Evolutionary conservation across 2,329 filamentous ascomycete species (phyloP), one percentile per base, ranked within the genome.

Genomic region (Nannizziopsis arthrosporioides): DNA sequence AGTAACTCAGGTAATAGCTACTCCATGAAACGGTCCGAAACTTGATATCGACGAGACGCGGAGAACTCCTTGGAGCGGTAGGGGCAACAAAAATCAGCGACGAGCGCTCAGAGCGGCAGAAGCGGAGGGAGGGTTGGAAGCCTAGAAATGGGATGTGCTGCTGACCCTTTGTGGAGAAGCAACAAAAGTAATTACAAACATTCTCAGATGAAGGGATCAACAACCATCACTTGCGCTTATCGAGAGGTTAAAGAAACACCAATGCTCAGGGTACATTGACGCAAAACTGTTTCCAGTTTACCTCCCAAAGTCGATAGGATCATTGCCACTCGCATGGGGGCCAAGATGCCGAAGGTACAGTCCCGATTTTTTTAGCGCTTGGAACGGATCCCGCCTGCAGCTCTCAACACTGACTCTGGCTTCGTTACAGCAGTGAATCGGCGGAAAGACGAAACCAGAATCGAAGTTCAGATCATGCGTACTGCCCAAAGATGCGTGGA

Each of bases 81-180:
- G 19, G 14, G 27, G 22, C 11, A 30, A 11, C n/a, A n/a, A 12
- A 9, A 22, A 12, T 46, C 36, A 34, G 15, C n/a, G 22, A 32
- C 10, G 15, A 10, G 34, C 34, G 43, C 43, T 45, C 34, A 12
- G 35, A 35, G n/a, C 19, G 43, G 43, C 43, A 31, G 18, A n/a
- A 46, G 36, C 36, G 27, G 44, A 40, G 44, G 14, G 44, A 40
- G 14, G 19, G 44, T 32, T 34, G 44, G n/a, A 37, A n/a, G 18
- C 27, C 42, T 44, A 37, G 42, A 40, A 46, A 46, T 34, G 44
- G 44, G 44, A 40, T 46, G 44, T 46, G 44, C 44, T 46, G 44
- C 36, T 46, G 44, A 46, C 43, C 44, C 22, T 18, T 27, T 40
- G 44, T 46, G 36, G 36, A 46, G 36, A 22, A 39, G 44, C 44